These are phyloP conservation scores for Acanthamoeba quina DNA, from an alignment of 208 protist genomes.

Conservation along the genomic window DNA sequence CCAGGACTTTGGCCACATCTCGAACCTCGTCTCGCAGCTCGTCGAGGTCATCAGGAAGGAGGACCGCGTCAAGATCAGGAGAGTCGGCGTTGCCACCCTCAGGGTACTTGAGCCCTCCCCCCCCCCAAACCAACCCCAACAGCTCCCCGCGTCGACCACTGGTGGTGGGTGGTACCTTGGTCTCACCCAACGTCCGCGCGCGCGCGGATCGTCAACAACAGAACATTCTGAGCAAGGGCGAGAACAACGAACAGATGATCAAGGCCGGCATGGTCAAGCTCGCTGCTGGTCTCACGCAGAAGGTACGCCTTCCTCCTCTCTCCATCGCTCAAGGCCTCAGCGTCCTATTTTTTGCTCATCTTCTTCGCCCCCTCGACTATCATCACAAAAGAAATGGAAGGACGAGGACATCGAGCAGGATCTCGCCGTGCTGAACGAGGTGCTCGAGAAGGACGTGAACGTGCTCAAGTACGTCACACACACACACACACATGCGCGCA, in stretches of 20 bases:
- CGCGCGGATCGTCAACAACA: background rate
- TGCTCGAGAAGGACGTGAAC: conserved; percentile 75
- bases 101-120: conserved; percentile 7
- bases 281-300: conserved; percentile 21
- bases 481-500: background rate
- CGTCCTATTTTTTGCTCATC: no score
- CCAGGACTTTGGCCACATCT: conserved; percentile 1
- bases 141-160: background rate
- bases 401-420: conserved; percentile 87
- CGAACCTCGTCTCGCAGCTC: conserved; percentile 30
- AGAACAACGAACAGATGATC: conserved; percentile 80
- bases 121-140: background rate
- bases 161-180: no score
- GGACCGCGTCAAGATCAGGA: conserved; percentile 75
- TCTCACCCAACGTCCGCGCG: no score
- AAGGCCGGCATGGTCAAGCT: conserved; percentile 68
- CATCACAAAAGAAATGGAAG: conserved; percentile 65
- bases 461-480: conserved; percentile 76
- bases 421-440: conserved; percentile 75
- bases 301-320: background rate
- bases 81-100: conserved; percentile 77
- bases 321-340: background rate
- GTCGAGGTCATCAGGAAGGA: conserved; percentile 72
- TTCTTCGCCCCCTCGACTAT: no score
- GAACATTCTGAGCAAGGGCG: conserved; percentile 74